These are phyloP conservation scores for Eucalyptus virginea DNA, from an alignment of 345 rosid species.

Conservation along the genomic window DNA sequence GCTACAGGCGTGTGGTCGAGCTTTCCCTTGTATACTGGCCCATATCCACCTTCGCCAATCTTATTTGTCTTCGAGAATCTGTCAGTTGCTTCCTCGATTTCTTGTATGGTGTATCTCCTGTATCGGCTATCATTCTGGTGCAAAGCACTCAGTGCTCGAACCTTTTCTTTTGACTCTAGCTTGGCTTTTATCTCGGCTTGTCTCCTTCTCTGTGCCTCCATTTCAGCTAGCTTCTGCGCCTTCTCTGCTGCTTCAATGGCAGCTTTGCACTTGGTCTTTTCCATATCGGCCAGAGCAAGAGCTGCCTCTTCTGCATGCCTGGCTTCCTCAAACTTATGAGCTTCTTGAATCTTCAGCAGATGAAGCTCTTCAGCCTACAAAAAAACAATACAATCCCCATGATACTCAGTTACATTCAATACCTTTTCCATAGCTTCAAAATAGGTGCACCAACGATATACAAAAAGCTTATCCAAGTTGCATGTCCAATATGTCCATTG, in stretches of 20 bases:
- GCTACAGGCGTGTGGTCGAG: constrained; percentile 92
- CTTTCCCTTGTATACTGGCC: constrained; percentile 80
- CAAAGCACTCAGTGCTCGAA: constrained; percentile 53
- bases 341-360: constrained; percentile 65
- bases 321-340: constrained; percentile 58
- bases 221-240: constrained; percentile 58
- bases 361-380: constrained; percentile 66
- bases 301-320: constrained; percentile 69
- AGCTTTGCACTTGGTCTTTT: constrained; percentile 78
- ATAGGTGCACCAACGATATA: neutral
- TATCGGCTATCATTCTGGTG: constrained; percentile 51
- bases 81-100: constrained; percentile 69
- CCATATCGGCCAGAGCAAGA: constrained; percentile 64
- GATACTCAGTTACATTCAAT: neutral
- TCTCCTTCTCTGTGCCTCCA: constrained; percentile 57
- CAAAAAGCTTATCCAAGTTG: neutral
- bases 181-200: constrained; percentile 65
- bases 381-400: neutral
- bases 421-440: neutral
- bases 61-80: constrained; percentile 30
- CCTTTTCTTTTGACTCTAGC: constrained; percentile 60
- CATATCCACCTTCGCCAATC: constrained; percentile 95
- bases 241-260: constrained; percentile 80
- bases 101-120: constrained; percentile 65
- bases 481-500: neutral